These are phyloP conservation scores for Penicillium sp. DNA, from an alignment of 2,329 filamentous ascomycete species.

Conservation along the genomic window DNA sequence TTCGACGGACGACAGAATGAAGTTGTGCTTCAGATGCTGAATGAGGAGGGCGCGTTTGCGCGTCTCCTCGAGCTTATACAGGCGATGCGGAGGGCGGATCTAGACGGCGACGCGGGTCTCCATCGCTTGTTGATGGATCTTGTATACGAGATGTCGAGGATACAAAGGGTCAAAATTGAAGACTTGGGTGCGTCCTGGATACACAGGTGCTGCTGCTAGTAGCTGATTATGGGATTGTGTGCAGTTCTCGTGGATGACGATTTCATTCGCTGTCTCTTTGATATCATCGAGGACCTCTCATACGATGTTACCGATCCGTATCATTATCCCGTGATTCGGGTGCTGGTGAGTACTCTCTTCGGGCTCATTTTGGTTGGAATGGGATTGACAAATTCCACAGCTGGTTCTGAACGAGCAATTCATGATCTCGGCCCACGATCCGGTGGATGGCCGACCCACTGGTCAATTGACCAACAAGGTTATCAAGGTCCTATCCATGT, in stretches of 20 bases:
- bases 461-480: slow-evolving; percentile 81
- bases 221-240: slow-evolving; percentile 6
- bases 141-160: slow-evolving; percentile 93
- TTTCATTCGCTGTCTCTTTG: slow-evolving; percentile 80
- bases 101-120: slow-evolving; percentile 52
- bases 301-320: slow-evolving; percentile 89
- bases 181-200: slow-evolving; percentile 65
- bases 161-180: slow-evolving; percentile 73
- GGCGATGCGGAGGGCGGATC: slow-evolving; percentile 55
- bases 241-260: slow-evolving; percentile 64
- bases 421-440: slow-evolving; percentile 71
- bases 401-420: slow-evolving; percentile 97
- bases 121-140: slow-evolving; percentile 82
- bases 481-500: slow-evolving; percentile 80
- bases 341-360: slow-evolving; percentile 63
- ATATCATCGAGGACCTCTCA: slow-evolving; percentile 81
- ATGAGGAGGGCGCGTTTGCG: slow-evolving; percentile 77
- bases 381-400: slow-evolving; percentile 43
- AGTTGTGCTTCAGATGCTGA: slow-evolving; percentile 79
- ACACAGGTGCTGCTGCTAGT: neutral
- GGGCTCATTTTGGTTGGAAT: neutral
- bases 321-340: slow-evolving; percentile 90
- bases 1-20: slow-evolving; percentile 82
- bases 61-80: slow-evolving; percentile 80
- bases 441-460: slow-evolving; percentile 36